phyloP scores from a whole-genome alignment of 2,329 filamentous ascomycete species.

The Neopestalotiopsis sp. region DNA sequence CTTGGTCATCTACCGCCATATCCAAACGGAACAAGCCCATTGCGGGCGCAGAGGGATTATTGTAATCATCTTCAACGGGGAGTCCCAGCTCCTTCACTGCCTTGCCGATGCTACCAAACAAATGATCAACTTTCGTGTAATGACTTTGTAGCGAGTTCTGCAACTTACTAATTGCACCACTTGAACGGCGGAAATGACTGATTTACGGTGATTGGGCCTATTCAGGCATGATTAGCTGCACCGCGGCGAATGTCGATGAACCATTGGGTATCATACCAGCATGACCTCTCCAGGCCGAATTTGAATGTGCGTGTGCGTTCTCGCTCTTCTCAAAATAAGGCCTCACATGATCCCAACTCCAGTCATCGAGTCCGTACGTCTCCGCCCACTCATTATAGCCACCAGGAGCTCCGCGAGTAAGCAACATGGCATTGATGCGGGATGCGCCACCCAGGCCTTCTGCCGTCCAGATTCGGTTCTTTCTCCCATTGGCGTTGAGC shows the following conservation, averaged over 20 bases:
- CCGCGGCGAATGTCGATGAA: constrained; percentile 27
- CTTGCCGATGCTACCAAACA: not conserved
- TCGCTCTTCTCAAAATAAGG: constrained; percentile 25
- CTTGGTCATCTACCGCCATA: constrained; percentile 29
- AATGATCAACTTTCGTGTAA: constrained; percentile 26
- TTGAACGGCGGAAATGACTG: not conserved
- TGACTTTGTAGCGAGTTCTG: constrained; percentile 23
- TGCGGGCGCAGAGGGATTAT: constrained; percentile 32
- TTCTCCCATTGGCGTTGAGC: constrained; percentile 23
- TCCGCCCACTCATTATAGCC: constrained; percentile 37
- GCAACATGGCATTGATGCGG: constrained; percentile 38
- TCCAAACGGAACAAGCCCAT: constrained; percentile 36
- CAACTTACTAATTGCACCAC: not conserved
- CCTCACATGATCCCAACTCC: constrained; percentile 38
- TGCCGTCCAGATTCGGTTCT: constrained; percentile 27
- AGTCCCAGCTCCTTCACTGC: constrained; percentile 31
- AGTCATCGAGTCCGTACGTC: constrained; percentile 34
- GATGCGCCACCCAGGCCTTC: constrained; percentile 38
- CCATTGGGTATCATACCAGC: not conserved
- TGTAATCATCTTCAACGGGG: constrained; percentile 29
- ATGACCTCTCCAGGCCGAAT: not conserved
- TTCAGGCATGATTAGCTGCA: not conserved
- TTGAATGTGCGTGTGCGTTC: not conserved
- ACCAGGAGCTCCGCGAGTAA: constrained; percentile 35
- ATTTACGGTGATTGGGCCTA: not conserved